These are phyloP conservation scores for Hortaea werneckii DNA, from an alignment of 2,329 filamentous ascomycete species.

Conservation along the genomic window DNA sequence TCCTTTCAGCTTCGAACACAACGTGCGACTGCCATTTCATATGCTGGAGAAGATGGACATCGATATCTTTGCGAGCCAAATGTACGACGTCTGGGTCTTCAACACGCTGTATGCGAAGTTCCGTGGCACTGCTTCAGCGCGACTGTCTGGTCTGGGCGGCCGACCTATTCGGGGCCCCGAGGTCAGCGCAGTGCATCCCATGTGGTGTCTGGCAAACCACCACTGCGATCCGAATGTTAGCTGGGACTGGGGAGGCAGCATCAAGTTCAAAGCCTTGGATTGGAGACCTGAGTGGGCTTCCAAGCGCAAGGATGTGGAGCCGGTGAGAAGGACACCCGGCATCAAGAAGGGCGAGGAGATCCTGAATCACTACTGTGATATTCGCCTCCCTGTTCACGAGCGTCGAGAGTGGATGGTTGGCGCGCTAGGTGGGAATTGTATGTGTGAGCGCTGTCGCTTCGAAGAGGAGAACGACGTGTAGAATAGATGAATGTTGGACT, in stretches of 20 bases:
- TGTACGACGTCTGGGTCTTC: constrained; percentile 69
- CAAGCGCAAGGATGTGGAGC: background rate
- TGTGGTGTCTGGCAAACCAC: constrained; percentile 96
- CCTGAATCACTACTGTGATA: constrained; percentile 88
- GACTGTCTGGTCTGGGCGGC: constrained; percentile 48
- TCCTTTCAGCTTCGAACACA: constrained; percentile 68
- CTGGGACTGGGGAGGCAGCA: constrained; percentile 83
- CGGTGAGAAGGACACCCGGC: constrained; percentile 31
- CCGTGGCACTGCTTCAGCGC: constrained; percentile 80
- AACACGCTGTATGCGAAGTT: constrained; percentile 93
- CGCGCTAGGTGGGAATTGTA: constrained; percentile 78
- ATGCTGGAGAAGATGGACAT: constrained; percentile 77
- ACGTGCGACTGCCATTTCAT: constrained; percentile 64
- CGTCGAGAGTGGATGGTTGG: constrained; percentile 82
- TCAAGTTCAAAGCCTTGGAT: constrained; percentile 57
- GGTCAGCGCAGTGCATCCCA: constrained; percentile 82
- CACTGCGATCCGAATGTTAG: constrained; percentile 89
- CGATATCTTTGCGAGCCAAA: constrained; percentile 53
- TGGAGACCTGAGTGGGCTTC: constrained; percentile 42
- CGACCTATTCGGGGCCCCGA: constrained; percentile 70
- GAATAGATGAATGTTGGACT: too few species aligned
- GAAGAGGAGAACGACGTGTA: constrained; percentile 39
- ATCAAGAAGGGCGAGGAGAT: constrained; percentile 76
- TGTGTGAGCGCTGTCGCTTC: constrained; percentile 70
- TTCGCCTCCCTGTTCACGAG: constrained; percentile 64